Evolutionary conservation across 2,329 filamentous ascomycete genomes (phyloP), one percentile per base, ranked within the genome.

Genomic region (Rhexocercosporidium sp.): DNA sequence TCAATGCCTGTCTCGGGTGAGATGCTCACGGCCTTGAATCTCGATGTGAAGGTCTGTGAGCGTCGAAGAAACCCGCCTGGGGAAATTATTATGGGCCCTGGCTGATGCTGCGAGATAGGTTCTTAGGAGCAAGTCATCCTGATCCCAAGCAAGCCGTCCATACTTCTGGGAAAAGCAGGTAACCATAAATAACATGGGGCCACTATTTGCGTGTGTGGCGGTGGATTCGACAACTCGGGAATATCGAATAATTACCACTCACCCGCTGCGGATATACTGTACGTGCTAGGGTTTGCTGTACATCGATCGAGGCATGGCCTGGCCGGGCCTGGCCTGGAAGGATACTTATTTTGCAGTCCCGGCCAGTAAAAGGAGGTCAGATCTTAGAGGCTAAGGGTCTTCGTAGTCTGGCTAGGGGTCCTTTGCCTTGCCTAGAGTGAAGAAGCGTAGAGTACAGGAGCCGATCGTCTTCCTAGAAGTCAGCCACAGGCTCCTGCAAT

Each of bases 141-240:
- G 39, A 51, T 27, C 20, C 20, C 34, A 37, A 37, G 34, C 47
- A 51, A 27, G 22, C 47, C 22, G 22, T 51, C 47, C 47, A 51
- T 25, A 4, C 14, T 39, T 56, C 53, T 56, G 29, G 31, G n/a
- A n/a, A 56, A 56, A 56, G 53, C 53, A 56, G 53, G 53, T 56
- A 56, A 56, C 31, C 53, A 39, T 56, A 31, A 56, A 14, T 16
- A 4, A 12, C 3, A 20, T 56, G 18, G 27, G n/a, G 2, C 29
- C 31, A n/a, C n/a, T 22, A 12, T 4, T 34, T 7, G 29, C n/a
- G 53, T 11, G 18, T 37, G 51, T 18, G 27, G 51, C 51, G 27
- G 51, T 31, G 34, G 27, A 54, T 31, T 34, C 14, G 11, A 34
- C 46, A 20, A 34, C 51, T 16, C 41, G 27, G 27, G 51, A 51